Evolutionary conservation across 1,284 basidiomycete species (phyloP), one percentile per base, ranked within the genome.

Genomic region (Schizopora paradoxa): DNA sequence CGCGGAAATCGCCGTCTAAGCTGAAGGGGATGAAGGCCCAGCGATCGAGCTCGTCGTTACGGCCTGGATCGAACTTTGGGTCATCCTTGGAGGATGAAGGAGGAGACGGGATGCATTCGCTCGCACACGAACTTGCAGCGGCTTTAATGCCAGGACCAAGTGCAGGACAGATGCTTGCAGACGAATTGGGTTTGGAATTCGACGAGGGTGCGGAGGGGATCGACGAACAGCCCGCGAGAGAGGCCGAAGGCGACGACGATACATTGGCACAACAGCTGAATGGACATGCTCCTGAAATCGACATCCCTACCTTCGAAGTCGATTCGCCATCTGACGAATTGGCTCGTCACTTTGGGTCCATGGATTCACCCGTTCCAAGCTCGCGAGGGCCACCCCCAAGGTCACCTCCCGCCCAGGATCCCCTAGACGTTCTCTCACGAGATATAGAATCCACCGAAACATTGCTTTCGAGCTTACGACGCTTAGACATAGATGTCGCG

Each of bases 111-210:
- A 53, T 52, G 51, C 76, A 82, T 60, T 90, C 86, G 2, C 73
- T 90, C 23, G 86, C 86, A 5, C 86, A 90, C 62, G 86, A 90
- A 58, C 74, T 90, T 28, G 86, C 87, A 5, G 77, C 81, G 23
- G 86, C 86, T 16, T 71, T 90, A 40, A 85, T 89, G 77, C 86
- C 86, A 26, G 86, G 89, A 63, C 87, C 86, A 0, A 82, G 73
- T 46, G 71, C 75, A 27, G 75, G 82, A 34, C 82, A 77, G 61
- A 61, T 87, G 35, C 69, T 90, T 7, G 84, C 85, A 18, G 86
- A 89, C 60, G 87, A 90, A 62, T 86, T 90, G 54, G 86, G 86
- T 7, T 82, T 90, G 51, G 87, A 90, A 59, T 89, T 85, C 55
- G 86, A 90, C 51, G 86, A 88, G 59, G 86, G 83, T 25, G 84